Conservation (phyloP, 768 basidiomycete genomes). For the Agaricus subrufescens region DNA sequence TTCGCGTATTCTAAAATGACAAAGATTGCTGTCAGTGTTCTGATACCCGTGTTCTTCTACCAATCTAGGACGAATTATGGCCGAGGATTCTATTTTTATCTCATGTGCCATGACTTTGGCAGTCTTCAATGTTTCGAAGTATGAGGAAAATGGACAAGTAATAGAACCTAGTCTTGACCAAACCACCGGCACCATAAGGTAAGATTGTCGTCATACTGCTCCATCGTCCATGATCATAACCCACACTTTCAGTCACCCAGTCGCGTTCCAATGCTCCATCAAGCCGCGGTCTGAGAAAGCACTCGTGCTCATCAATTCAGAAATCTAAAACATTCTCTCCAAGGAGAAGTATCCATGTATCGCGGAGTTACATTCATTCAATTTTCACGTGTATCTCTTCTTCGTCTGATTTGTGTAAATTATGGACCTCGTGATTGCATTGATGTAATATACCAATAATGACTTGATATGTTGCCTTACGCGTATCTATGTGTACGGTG, state of each 20-base stretch:
- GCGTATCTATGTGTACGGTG: too few species aligned
- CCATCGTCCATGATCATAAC: not conserved
- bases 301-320: conserved; percentile 24
- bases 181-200: conserved; percentile 44
- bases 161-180: conserved; percentile 35
- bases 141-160: conserved; percentile 18
- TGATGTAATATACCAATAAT: too few species aligned
- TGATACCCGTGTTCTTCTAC: not conserved
- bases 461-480: too few species aligned
- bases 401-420: too few species aligned
- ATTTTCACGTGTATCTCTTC: too few species aligned
- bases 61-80: conserved; percentile 28
- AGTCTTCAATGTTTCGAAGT: conserved; percentile 33
- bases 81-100: conserved; percentile 39
- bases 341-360: too few species aligned
- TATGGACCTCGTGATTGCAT: too few species aligned
- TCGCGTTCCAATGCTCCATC: conserved; percentile 35
- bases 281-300: conserved; percentile 36
- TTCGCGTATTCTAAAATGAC: not conserved
- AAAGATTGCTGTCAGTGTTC: conserved; percentile 6
- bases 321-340: not conserved
- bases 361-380: too few species aligned
- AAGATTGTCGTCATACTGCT: not conserved
- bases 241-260: conserved; percentile 29
- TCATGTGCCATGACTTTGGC: conserved; percentile 36